Base-by-base conservation (phyloP, 768 basidiomycete species). In the Phylloporus sp. region DNA sequence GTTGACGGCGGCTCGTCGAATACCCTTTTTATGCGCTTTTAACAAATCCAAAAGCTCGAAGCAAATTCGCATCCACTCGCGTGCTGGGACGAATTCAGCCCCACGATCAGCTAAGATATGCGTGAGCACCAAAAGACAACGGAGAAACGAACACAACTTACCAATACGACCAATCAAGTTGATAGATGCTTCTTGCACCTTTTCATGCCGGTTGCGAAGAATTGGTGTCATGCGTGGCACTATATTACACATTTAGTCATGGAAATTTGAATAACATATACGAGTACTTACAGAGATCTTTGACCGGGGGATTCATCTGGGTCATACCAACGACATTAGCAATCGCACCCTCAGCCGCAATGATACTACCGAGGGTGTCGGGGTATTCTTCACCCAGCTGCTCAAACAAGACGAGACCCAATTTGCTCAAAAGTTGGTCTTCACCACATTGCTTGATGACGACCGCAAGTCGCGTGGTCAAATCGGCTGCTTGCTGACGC, bases 221-320 rank as follows among this genome's bases (percentile, higher is more conserved):
- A 99, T 99, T n/a, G 97, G 97, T 1, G 97, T 99, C 95, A 99
- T 98, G 52, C 97, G 91, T 22, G 97, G 97, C 34, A 99, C 93
- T 97, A 66, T 1, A 47, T 34, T 50, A n/a, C 11, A 51, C 27
- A 43, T 13, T 55, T 41, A 49, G 45, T 58, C 23, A 15, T 4
- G 0, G 7, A 26, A 32, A 8, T 26, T 13, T 26, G 36, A 41
- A 22, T 18, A 29, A 36, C 23, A 35, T 20, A 52, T 22, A 0
- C 9, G 36, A 53, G 47, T 11, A 86, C 95, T 82, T 70, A 97
- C 95, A 68, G 52, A 99, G 84, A 80, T 99, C 97, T 71, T 99
- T 99, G 24, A 99, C 95, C 0, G 97, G 97, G 13, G 97, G 97
- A 68, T 97, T 97, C 97, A 99, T 99, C 70, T 97, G 93, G 10